phyloP scores from a whole-genome alignment of 129 eudicot genomes.

The Tagetes erecta region DNA sequence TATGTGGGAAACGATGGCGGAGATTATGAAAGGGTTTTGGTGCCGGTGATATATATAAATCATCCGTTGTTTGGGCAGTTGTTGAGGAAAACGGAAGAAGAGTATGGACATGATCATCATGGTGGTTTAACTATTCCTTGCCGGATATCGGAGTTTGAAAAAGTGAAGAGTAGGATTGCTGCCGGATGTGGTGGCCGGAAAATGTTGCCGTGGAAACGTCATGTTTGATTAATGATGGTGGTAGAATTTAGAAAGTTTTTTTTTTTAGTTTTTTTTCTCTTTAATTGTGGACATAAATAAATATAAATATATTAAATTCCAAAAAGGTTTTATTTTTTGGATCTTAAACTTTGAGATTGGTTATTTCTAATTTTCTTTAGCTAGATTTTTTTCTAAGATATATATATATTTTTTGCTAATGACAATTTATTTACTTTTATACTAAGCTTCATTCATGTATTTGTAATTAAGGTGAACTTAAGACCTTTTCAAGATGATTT shows the following conservation, averaged over 20 bases:
- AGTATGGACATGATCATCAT: constrained; percentile 71
- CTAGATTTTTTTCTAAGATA: no score
- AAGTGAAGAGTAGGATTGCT: constrained; percentile 62
- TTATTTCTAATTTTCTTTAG: no score
- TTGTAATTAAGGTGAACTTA: no score
- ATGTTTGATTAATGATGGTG: not conserved
- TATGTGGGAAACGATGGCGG: constrained; percentile 75
- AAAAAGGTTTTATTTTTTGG: not conserved
- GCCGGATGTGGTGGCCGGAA: constrained; percentile 63
- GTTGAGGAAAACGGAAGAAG: constrained; percentile 68
- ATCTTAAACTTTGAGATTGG: no score
- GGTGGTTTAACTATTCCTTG: constrained; percentile 91
- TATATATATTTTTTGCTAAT: no score
- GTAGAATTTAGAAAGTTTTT: not conserved
- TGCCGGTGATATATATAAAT: constrained; percentile 83
- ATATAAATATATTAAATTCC: constrained; percentile 11
- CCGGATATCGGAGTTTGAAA: constrained; percentile 84
- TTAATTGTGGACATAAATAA: constrained; percentile 23
- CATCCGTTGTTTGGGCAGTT: constrained; percentile 82
- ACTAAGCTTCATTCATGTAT: no score
- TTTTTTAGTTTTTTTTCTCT: not conserved
- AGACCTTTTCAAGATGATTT: no score
- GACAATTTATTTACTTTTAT: no score
- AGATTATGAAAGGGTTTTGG: constrained; percentile 58
- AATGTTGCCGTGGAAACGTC: constrained; percentile 38